Percentiles rank a stretch among this genome's conserved stretches.
phyloP scores from a whole-genome alignment of 1,284 basidiomycete genomes.

The Trichosporon inkin region DNA sequence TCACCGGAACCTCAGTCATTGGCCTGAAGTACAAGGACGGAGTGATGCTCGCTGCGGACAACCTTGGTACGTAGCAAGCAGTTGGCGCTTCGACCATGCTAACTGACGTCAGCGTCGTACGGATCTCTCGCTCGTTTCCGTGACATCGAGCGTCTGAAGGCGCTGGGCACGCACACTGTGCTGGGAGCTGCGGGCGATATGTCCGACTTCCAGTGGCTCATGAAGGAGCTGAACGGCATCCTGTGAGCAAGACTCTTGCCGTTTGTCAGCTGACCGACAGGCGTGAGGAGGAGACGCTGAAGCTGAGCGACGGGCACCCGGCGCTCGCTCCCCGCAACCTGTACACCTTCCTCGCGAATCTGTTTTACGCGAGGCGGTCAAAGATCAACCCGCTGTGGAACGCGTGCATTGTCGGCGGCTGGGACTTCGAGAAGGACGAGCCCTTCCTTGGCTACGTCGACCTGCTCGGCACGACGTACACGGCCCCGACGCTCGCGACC shows the following conservation, averaged over 20 bases:
- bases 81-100: neutral
- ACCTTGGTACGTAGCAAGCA: conserved; percentile 62
- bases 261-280: conserved; percentile 32
- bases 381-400: conserved; percentile 98
- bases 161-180: conserved; percentile 75
- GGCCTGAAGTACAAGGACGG: conserved; percentile 93
- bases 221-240: conserved; percentile 56
- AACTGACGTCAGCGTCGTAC: conserved; percentile 71
- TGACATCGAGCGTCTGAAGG: conserved; percentile 81
- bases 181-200: conserved; percentile 94
- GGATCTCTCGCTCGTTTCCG: conserved; percentile 97
- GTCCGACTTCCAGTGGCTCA: conserved; percentile 95
- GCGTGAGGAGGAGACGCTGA: conserved; percentile 60
- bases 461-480: conserved; percentile 93
- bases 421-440: conserved; percentile 65
- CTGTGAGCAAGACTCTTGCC: conserved; percentile 32
- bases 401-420: conserved; percentile 85
- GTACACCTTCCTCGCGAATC: conserved; percentile 84
- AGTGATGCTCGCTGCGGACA: conserved; percentile 99
- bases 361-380: conserved; percentile 84
- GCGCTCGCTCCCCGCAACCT: conserved; percentile 81
- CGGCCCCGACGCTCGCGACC: conserved; percentile 89
- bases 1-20: conserved; percentile 93
- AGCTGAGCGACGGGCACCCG: conserved; percentile 72
- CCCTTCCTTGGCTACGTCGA: conserved; percentile 91